Base-by-base conservation (phyloP, 768 basidiomycete species). In the Agrocybe chaxingu region DNA sequence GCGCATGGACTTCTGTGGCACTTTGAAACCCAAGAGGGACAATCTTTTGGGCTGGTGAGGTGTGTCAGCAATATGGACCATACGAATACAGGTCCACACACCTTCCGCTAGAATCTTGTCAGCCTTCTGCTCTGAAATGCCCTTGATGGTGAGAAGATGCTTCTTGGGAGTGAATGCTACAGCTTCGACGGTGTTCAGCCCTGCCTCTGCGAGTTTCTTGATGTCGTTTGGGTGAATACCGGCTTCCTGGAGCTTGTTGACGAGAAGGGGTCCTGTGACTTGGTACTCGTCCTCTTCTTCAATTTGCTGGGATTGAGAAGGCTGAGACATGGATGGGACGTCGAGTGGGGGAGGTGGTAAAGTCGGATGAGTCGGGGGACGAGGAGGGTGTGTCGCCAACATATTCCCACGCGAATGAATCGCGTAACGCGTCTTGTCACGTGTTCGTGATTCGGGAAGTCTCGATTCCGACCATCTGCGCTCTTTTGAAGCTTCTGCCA, bases 101-200 rank as follows among this genome's bases (percentile, higher is more conserved):
- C 97, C 97, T 77, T 96, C 93, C 10, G 77, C 70, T 24, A 98
- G 69, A 50, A 99, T 97, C 74, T 94, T 98, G 66, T 99, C 97
- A 1, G 97, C 97, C 65, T 98, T 99, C 55, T 86, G 80, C 58
- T 99, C 97, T 19, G 92, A 94, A 42, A 99, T 97, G 8, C 97
- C 97, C 68, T 98, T 98, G 59, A 98, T 95, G 4, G 83, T 80
- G 51, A 91, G 80, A 32, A 98, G 72, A 45, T 77, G 76, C 73
- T 98, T 98, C 80, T 98, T 97, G 10, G 96, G 92, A 0, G 95
- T 98, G 64, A 94, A 98, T 32, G 93, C 95, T 45, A 98, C 92
- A 11, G 92, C 82, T 66, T 99, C 97, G 55, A 99, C 84, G 2
- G 97, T 98, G 66, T 96, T 82, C 52, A 90, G 79, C 9, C 97